Conservation (phyloP, 495 filamentous ascomycete species). For the Penicillium tannophilum region DNA sequence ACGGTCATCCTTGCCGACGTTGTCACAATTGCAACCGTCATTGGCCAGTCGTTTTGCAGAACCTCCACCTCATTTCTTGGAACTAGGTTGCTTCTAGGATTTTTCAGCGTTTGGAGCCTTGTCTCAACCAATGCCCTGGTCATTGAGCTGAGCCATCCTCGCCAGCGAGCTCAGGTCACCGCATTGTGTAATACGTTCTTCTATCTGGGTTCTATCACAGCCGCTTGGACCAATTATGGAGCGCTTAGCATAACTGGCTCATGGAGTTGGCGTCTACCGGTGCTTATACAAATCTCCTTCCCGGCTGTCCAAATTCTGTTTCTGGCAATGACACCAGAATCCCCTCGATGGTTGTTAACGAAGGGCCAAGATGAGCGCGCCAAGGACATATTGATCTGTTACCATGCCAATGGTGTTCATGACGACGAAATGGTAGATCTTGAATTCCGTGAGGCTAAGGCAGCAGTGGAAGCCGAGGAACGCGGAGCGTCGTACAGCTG, state of each 20-base stretch:
- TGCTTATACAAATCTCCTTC: constrained; percentile 22
- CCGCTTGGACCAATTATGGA: constrained; percentile 21
- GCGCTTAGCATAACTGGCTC: constrained; percentile 18
- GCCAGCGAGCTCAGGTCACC: constrained; percentile 23
- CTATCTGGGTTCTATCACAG: constrained; percentile 28
- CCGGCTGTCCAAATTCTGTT: constrained; percentile 20
- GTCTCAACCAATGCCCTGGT: background rate
- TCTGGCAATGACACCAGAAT: constrained; percentile 22
- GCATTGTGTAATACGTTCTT: constrained; percentile 27
- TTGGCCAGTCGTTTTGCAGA: too few species aligned
- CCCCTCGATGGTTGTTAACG: constrained; percentile 43
- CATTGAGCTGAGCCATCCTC: constrained; percentile 25
- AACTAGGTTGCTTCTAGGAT: too few species aligned
- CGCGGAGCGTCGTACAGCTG: constrained; percentile 15
- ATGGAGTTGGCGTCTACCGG: constrained; percentile 30
- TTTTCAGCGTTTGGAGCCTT: background rate
- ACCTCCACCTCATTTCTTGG: too few species aligned
- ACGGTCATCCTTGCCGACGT: too few species aligned
- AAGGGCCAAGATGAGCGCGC: constrained; percentile 41
- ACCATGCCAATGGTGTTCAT: constrained; percentile 35
- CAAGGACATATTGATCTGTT: constrained; percentile 34
- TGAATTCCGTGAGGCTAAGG: constrained; percentile 46
- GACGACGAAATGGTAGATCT: constrained; percentile 27
- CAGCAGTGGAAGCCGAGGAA: constrained; percentile 40
- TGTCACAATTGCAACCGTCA: too few species aligned